Conservation (phyloP, 2,329 filamentous ascomycete genomes). For the Xylariales sp. region DNA sequence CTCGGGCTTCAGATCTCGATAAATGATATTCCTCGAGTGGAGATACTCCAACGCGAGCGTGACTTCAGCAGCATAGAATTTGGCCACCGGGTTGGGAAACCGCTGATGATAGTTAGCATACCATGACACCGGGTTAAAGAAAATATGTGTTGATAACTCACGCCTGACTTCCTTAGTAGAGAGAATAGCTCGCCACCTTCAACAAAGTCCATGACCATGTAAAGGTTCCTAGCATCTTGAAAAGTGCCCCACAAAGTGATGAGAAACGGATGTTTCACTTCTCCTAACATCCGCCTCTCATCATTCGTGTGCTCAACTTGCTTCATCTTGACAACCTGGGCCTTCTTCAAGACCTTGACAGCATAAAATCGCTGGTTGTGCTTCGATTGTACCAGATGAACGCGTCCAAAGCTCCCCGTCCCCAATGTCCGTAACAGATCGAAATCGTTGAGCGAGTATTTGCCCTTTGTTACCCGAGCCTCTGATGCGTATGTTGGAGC, state of each 20-base stretch:
- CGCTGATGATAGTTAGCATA: conserved; percentile 68
- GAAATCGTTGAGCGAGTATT: conserved; percentile 95
- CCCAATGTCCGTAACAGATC: conserved; percentile 89
- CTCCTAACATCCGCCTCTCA: conserved; percentile 92
- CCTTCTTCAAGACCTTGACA: conserved; percentile 98
- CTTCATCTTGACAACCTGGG: conserved; percentile 99
- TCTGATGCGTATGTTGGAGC: conserved; percentile 49
- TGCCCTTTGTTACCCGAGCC: conserved; percentile 86
- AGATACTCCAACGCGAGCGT: conserved; percentile 95
- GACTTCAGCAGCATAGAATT: conserved; percentile 98
- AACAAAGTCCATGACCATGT: conserved; percentile 99
- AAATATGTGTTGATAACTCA: conserved; percentile 54
- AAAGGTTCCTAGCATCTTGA: conserved; percentile 92
- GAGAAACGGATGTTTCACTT: conserved; percentile 97
- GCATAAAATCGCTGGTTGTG: conserved; percentile 99
- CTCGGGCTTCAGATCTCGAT: conserved; percentile 96
- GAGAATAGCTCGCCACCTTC: conserved; percentile 98
- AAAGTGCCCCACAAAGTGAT: conserved; percentile 99
- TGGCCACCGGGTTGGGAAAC: conserved; percentile 97
- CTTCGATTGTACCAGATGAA: conserved; percentile 96
- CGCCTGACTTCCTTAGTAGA: conserved; percentile 91
- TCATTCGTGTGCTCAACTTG: conserved; percentile 99
- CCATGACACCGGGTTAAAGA: not conserved
- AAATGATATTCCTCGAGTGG: conserved; percentile 95
- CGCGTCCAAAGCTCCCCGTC: conserved; percentile 95